Percentiles rank a stretch among this genome's conserved stretches.
These are phyloP conservation scores for Rugonectria rugulosa DNA, from an alignment of 2,329 filamentous ascomycete species.

Conservation along the genomic window DNA sequence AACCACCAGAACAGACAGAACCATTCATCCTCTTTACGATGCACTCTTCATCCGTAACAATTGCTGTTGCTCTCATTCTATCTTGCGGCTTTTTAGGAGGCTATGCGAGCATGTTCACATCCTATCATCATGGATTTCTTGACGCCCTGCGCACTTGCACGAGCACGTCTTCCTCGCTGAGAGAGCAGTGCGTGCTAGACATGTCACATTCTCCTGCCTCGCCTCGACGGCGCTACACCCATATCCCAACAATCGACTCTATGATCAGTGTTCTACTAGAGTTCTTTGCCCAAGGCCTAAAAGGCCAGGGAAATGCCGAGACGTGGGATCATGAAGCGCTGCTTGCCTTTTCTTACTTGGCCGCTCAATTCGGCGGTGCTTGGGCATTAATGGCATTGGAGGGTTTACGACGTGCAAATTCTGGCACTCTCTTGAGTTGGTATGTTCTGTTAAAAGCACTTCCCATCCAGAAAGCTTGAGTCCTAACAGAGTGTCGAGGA, in stretches of 20 bases:
- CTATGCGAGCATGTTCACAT: constrained; percentile 27
- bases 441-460: constrained; percentile 4
- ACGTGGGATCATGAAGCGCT: constrained; percentile 23
- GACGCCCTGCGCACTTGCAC: constrained; percentile 23
- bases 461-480: too few relatives aligned
- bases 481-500: constrained; percentile 3
- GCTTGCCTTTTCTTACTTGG: constrained; percentile 28
- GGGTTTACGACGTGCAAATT: constrained; percentile 25
- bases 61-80: constrained; percentile 18
- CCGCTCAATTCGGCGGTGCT: constrained; percentile 31
- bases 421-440: constrained; percentile 25
- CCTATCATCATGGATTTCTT: constrained; percentile 28
- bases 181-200: constrained; percentile 18
- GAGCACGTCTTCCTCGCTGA: background rate
- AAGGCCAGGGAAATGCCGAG: background rate
- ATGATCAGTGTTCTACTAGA: constrained; percentile 24
- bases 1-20: too few relatives aligned
- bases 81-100: constrained; percentile 28
- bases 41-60: background rate
- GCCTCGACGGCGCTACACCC: background rate
- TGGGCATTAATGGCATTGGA: constrained; percentile 31
- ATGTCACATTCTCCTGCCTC: constrained; percentile 14
- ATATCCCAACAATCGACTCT: constrained; percentile 5
- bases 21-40: background rate
- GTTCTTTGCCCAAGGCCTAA: constrained; percentile 30